Evolutionary conservation across 2,329 filamentous ascomycete genomes (phyloP), one percentile per base, ranked within the genome.

Genomic region (Xylariomycetidae sp.): DNA sequence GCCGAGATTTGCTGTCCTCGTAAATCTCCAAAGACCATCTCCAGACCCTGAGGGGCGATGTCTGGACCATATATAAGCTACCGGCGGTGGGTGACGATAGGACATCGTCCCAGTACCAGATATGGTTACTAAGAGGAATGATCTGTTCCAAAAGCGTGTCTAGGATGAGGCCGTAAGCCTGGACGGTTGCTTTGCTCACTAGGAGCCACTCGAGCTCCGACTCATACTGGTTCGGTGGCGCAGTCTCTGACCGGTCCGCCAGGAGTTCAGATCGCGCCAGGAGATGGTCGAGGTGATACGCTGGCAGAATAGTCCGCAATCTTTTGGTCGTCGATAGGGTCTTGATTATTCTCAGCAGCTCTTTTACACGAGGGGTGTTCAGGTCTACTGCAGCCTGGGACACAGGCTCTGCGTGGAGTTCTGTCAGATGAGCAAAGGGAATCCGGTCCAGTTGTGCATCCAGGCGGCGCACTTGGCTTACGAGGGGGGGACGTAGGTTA

Each of bases 31-130:
- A 73, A 6, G 75, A 67, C 75, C 83, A 87, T 3, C 68, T 63
- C 77, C 79, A 90, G 20, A 95, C 58, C 13, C 85, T 73, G 25
- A 81, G 50, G 0, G 92, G 92, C 1, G 82, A 86, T 0, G 82
- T 95, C 58, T 98, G 92, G 7, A 93, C 63, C 10, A 85, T 82
- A 59, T 95, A 95, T 4, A 95, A 57, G 19, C 79, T 82, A 44
- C 85, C 89, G 51, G 82, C 85, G 30, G 77, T 72, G 47, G 86
- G 82, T 1, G 86, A 93, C 8, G 77, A 76, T 19, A 95, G 64
- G 2, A 95, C 74, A 46, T 92, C 84, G 52, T 95, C 86, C 92
- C 92, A 98, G 58, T 96, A 96, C 78, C 83, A 89, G 16, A 95
- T 81, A 47, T 95, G 88, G 44, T 95, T 81, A 48, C 79, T 85